A percentile compares a stretch with the other conserved stretches of the same genome.
These are phyloP conservation scores for Leptographium radiaticola DNA, from an alignment of 2,329 filamentous ascomycete species.

Conservation along the genomic window DNA sequence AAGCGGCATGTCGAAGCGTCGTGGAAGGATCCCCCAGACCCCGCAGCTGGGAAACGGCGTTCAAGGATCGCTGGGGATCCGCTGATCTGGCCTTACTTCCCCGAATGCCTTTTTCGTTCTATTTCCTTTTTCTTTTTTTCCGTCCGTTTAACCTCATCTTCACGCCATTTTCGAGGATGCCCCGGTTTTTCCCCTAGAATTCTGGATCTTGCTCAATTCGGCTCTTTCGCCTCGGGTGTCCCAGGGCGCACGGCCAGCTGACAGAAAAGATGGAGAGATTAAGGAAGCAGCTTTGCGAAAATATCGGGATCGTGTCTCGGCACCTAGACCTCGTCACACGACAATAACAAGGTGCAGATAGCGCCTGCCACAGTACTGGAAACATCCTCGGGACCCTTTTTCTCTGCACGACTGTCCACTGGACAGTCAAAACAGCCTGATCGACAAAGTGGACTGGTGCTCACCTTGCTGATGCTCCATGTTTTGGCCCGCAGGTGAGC, in stretches of 20 bases:
- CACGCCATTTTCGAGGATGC: neutral
- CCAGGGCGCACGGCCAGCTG: neutral
- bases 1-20: constrained; percentile 5
- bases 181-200: too few species aligned
- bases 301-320: neutral
- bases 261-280: neutral
- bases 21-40: neutral
- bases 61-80: neutral
- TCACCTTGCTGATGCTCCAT: constrained; percentile 24
- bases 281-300: neutral
- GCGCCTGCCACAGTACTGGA: too few species aligned
- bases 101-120: too few species aligned
- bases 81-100: neutral
- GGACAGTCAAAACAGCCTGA: neutral
- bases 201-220: too few species aligned
- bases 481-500: constrained; percentile 20
- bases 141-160: neutral
- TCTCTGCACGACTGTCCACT: neutral
- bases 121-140: too few species aligned
- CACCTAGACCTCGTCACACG: neutral
- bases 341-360: too few species aligned
- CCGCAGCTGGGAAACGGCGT: constrained; percentile 1
- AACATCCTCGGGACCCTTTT: too few species aligned
- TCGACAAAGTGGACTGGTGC: neutral
- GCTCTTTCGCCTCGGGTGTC: neutral